These are phyloP conservation scores for Phialophora macrospora DNA, from an alignment of 2,329 filamentous ascomycete species.

Conservation along the genomic window DNA sequence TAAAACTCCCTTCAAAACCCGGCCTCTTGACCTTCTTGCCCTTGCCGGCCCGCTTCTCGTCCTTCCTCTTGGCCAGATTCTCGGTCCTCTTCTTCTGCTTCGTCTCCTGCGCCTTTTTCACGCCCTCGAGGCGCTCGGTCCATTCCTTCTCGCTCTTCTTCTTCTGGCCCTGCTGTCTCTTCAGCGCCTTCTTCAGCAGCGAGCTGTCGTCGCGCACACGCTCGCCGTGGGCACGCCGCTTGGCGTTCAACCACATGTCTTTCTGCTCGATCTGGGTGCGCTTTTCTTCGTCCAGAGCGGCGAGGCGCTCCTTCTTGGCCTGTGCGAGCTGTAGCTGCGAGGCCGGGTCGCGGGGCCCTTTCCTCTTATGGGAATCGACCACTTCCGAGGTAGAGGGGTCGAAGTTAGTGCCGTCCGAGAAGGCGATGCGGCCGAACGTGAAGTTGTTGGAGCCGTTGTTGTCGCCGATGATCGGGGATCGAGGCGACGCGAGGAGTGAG, in stretches of 20 bases:
- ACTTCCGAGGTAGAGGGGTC: slow-evolving; percentile 69
- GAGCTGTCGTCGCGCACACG: slow-evolving; percentile 84
- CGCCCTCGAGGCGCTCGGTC: slow-evolving; percentile 71
- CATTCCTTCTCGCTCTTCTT: slow-evolving; percentile 91
- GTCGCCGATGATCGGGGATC: slow-evolving; percentile 51
- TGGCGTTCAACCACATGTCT: slow-evolving; percentile 89
- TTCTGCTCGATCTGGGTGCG: slow-evolving; percentile 88
- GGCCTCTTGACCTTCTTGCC: slow-evolving; percentile 61
- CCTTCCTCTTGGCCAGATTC: slow-evolving; percentile 73
- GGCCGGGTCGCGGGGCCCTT: slow-evolving; percentile 82
- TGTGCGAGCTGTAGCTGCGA: slow-evolving; percentile 85
- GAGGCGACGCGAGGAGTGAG: slow-evolving; percentile 61
- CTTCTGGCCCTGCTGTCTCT: slow-evolving; percentile 88
- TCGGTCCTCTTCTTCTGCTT: slow-evolving; percentile 82
- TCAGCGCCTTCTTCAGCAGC: slow-evolving; percentile 89
- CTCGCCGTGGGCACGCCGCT: slow-evolving; percentile 86
- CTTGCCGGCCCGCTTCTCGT: slow-evolving; percentile 68
- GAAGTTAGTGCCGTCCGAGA: slow-evolving; percentile 80
- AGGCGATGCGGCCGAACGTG: slow-evolving; percentile 88
- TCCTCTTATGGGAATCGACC: slow-evolving; percentile 67
- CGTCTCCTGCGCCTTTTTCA: slow-evolving; percentile 76
- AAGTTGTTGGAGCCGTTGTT: slow-evolving; percentile 65
- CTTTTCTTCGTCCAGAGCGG: slow-evolving; percentile 76
- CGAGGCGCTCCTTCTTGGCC: slow-evolving; percentile 81
- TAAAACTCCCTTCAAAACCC: slow-evolving; percentile 75